Conservation (phyloP, 352 stramenopile species). For the Pythium folliculosum region DNA sequence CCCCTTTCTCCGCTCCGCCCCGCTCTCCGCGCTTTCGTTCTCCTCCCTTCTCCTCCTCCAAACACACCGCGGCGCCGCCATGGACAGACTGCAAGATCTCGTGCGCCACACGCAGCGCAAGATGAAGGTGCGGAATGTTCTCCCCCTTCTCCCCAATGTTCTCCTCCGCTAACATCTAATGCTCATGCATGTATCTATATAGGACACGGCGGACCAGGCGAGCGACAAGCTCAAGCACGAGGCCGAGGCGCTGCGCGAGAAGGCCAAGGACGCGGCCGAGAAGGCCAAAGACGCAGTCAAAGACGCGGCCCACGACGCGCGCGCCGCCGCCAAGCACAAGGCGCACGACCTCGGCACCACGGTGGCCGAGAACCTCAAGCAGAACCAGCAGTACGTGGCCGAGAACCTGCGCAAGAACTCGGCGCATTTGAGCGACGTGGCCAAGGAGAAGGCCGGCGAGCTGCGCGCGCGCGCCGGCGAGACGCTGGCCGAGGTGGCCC, state of each 20-base stretch:
- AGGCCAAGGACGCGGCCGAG: slow-evolving; percentile 21
- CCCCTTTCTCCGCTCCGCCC: not conserved
- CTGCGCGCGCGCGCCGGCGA: slow-evolving; percentile 33
- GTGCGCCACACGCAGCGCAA: slow-evolving; percentile 16
- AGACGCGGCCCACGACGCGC: slow-evolving; percentile 32
- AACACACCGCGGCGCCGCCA: not conserved
- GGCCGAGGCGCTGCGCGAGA: slow-evolving; percentile 27
- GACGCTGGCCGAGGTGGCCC: slow-evolving; percentile 13
- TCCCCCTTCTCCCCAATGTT: not conserved
- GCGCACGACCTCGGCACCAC: slow-evolving; percentile 34
- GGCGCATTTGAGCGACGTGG: slow-evolving; percentile 34
- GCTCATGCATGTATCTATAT: not conserved
- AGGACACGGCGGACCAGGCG: slow-evolving; percentile 15
- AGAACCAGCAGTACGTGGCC: slow-evolving; percentile 42
- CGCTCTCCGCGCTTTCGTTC: not conserved
- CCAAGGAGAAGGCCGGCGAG: slow-evolving; percentile 38
- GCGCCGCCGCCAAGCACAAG: slow-evolving; percentile 27
- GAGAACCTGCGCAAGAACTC: slow-evolving; percentile 48
- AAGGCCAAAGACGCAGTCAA: slow-evolving; percentile 22
- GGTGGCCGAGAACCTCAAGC: slow-evolving; percentile 48
- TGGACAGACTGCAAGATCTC: slow-evolving; percentile 14
- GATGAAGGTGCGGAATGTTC: slow-evolving; percentile 11
- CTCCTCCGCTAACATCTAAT: too few species aligned
- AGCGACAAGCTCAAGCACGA: slow-evolving; percentile 26
- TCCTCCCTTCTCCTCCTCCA: not conserved